phyloP scores from a whole-genome alignment of 306 rosid genomes.

The Senna siamea region DNA sequence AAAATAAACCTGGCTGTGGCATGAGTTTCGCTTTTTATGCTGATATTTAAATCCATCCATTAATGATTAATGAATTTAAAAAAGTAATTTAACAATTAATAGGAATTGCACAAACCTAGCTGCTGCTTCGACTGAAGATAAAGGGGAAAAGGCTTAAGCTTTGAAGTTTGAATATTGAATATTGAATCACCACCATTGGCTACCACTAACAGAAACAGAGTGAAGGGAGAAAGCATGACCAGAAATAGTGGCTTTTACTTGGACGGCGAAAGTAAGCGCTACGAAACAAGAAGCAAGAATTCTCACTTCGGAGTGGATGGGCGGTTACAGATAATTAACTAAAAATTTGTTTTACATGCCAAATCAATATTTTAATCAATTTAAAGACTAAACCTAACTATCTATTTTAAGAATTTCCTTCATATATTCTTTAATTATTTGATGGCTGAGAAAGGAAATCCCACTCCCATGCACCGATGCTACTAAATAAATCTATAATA shows the following conservation, averaged over 20 bases:
- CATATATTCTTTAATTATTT: not conserved
- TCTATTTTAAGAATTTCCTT: not conserved
- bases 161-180: not conserved
- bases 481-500: not conserved
- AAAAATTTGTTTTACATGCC: not conserved
- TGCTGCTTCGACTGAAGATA: not conserved
- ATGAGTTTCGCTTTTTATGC: too few species aligned
- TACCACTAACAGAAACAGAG: slow-evolving; percentile 3
- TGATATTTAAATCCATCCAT: too few species aligned
- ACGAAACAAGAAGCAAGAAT: slow-evolving; percentile 20
- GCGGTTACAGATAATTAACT: slow-evolving; percentile 34
- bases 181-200: slow-evolving; percentile 16
- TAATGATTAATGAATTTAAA: too few species aligned
- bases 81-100: too few species aligned
- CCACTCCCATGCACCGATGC: not conserved
- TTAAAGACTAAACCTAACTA: not conserved
- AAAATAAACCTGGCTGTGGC: too few species aligned
- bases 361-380: not conserved
- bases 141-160: not conserved
- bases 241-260: slow-evolving; percentile 42
- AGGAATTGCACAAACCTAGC: too few species aligned
- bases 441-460: not conserved
- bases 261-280: slow-evolving; percentile 41
- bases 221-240: slow-evolving; percentile 11
- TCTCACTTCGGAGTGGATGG: slow-evolving; percentile 43